Base-by-base conservation (phyloP, 805 yeast genomes). In the Wickerhamomyces tratensis region DNA sequence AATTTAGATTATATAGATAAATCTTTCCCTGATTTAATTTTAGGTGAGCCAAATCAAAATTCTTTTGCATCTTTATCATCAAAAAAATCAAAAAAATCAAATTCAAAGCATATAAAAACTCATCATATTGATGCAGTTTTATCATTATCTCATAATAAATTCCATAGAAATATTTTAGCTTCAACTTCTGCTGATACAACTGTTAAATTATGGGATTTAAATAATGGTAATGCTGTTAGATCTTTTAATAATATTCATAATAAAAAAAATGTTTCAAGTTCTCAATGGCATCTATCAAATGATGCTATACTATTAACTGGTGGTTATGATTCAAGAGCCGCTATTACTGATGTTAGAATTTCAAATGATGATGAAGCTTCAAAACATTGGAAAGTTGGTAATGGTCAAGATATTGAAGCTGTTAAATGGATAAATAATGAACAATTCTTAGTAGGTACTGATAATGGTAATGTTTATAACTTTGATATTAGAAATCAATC, bases 181-280 rank as follows among this genome's bases (percentile, higher is more conserved):
- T 87, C 97, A 9, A 86, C 96, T 3, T 88, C 97, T 8, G 98
- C 98, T 1, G 98, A 93, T 59, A 76, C 80, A 47, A 93, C 98
- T 1, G 86, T 93, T 39, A 93, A 93, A 64, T 71, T 93, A 51
- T 93, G 98, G 98, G 98, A 93, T 63, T 71, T 93, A 58, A 74
- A 77, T 49, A 68, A 72, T 15, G 84, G 84, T 39, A 66, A 65
- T 39, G 94, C 91, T 27, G 96, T 82, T 13, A 79, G 89, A 50
- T 85, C 95, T 8, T 71, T 88, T 61, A 68, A 73, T 47, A 56
- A 65, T 5, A 72, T 87, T 46, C 98, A 93, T 64, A 64, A 67
- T n/a, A 78, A 78, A 48, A 88, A 86, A 56, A 76, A 80, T 39
- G 95, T 93, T 39, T 85, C 96, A 13, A 68, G 85, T 25, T 81